Evolutionary conservation across 768 basidiomycete genomes (phyloP).

Genomic region (Saitozyma sp.): DNA sequence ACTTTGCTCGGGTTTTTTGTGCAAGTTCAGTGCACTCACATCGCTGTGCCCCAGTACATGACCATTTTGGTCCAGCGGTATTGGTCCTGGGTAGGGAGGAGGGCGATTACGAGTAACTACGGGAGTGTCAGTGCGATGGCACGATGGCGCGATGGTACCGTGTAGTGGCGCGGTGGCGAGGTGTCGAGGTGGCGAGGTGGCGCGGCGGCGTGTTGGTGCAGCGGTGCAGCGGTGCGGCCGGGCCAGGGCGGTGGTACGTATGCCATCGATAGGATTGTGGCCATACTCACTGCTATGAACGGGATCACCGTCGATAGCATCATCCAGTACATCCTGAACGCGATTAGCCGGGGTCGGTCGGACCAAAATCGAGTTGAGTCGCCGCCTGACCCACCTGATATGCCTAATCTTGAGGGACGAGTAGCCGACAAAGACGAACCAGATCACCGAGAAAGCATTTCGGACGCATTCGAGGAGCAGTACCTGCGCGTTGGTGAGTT

Average conservation of each 20-base stretch:
- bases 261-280: no score
- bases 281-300: conserved; percentile 10
- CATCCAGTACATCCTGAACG: conserved; percentile 14
- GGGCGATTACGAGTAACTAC: conserved; percentile 7
- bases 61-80: conserved; percentile 14
- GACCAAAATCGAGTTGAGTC: no score
- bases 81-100: conserved; percentile 12
- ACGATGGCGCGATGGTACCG: no score
- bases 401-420: not conserved
- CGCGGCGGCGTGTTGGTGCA: no score
- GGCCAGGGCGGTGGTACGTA: no score
- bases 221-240: no score
- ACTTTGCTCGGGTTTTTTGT: no score
- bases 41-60: conserved; percentile 23
- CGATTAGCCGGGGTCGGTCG: not conserved
- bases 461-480: conserved; percentile 18
- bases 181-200: no score
- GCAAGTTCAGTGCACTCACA: no score
- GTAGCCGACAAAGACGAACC: conserved; percentile 7
- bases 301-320: conserved; percentile 13
- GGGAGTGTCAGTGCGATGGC: no score
- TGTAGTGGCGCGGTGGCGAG: no score
- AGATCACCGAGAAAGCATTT: conserved; percentile 2
- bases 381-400: no score
- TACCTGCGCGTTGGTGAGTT: conserved; percentile 14